A percentile compares a stretch with the other conserved stretches of the same genome.
phyloP scores from a whole-genome alignment of 352 stramenopile species.

The Thraustotheca clavata region DNA sequence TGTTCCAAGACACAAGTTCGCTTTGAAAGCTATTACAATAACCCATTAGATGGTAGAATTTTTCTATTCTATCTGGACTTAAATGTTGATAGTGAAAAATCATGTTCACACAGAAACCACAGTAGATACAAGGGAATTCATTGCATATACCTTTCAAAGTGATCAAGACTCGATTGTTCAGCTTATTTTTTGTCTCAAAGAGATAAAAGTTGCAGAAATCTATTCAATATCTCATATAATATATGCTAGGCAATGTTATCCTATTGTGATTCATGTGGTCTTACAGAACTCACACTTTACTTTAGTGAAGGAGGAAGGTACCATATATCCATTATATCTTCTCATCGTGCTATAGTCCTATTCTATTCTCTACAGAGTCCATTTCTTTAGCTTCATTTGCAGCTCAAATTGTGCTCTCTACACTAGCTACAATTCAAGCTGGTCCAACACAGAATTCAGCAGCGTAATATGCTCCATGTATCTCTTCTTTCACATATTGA shows the following conservation, averaged over 20 bases:
- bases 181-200: constrained; percentile 77
- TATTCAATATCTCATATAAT: background rate
- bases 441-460: constrained; percentile 39
- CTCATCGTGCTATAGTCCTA: constrained; percentile 32
- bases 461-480: constrained; percentile 24
- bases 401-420: constrained; percentile 77
- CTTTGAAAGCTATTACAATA: constrained; percentile 73
- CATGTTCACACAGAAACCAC: constrained; percentile 78
- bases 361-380: constrained; percentile 64
- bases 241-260: constrained; percentile 39
- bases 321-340: background rate
- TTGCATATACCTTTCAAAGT: constrained; percentile 50
- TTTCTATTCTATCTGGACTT: background rate
- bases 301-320: constrained; percentile 61
- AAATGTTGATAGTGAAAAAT: constrained; percentile 35
- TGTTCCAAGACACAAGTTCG: constrained; percentile 54
- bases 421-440: constrained; percentile 69
- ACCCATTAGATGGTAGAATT: constrained; percentile 34
- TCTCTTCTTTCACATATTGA: background rate
- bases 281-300: constrained; percentile 64
- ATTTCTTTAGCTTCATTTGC: constrained; percentile 56
- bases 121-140: constrained; percentile 69
- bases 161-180: constrained; percentile 42
- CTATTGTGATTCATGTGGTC: constrained; percentile 72
- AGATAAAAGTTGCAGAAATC: constrained; percentile 40